Percentiles rank a stretch among this genome's conserved stretches.
Conservation (phyloP, 1,139 yeast species). For the Candida sojae region DNA sequence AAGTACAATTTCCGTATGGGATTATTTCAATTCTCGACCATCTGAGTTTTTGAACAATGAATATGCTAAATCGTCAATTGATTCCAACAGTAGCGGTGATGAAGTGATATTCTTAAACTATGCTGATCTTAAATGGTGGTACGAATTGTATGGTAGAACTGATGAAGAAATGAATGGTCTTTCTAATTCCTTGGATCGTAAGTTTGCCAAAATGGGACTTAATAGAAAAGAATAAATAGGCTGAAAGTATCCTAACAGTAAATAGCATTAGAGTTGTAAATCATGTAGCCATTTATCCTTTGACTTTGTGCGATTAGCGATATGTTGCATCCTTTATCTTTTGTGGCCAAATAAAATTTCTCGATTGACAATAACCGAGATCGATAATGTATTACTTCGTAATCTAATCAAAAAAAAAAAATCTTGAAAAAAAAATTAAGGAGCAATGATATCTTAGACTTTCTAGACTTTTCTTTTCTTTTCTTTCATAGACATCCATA, state of each 20-base stretch:
- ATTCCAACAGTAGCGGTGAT: conserved; percentile 27
- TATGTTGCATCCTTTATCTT: background rate
- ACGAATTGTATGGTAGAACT: conserved; percentile 72
- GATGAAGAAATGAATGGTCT: conserved; percentile 80
- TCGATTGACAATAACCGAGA: background rate
- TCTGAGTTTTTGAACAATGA: conserved; percentile 64
- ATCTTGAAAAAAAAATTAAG: no score
- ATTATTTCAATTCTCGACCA: conserved; percentile 77
- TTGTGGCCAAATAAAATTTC: background rate
- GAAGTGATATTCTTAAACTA: conserved; percentile 66
- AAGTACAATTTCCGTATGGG: conserved; percentile 86
- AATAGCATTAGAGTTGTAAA: no score
- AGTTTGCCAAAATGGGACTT: conserved; percentile 41
- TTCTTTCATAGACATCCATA: background rate
- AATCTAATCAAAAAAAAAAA: no score
- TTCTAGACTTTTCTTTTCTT: background rate
- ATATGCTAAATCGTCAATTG: conserved; percentile 35
- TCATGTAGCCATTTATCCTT: no score
- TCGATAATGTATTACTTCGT: background rate
- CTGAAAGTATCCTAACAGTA: no score
- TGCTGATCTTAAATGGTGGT: conserved; percentile 82
- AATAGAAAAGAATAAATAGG: conserved; percentile 3
- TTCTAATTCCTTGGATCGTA: conserved; percentile 44
- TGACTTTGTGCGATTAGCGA: background rate
- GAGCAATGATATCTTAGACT: no score